Evolutionary conservation across 108 stramenopile genomes (phyloP).

Genomic region (Fistulifera pelliculosa): DNA sequence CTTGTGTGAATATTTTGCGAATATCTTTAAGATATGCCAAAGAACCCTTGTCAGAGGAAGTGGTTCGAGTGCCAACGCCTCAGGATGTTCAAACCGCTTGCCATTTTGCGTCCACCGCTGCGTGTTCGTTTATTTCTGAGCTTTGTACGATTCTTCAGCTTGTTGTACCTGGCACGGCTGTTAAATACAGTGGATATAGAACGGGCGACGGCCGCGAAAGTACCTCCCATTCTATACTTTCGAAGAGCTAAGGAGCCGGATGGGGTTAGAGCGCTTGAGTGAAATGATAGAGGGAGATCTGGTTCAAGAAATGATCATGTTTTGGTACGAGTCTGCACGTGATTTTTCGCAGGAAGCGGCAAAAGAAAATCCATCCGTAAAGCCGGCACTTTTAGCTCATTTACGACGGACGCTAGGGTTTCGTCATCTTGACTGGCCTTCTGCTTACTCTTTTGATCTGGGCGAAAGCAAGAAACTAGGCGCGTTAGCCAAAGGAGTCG

Average conservation of each 20-base stretch:
- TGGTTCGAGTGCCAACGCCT: not conserved
- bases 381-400: conserved; percentile 5
- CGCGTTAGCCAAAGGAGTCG: too few relatives aligned
- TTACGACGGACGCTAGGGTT: conserved; percentile 42
- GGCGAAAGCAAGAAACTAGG: too few relatives aligned
- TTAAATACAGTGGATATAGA: conserved; percentile 9
- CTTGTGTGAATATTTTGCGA: not conserved
- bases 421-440: conserved; percentile 42
- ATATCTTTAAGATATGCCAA: too few relatives aligned
- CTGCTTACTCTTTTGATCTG: conserved; percentile 17
- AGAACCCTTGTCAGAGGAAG: too few relatives aligned
- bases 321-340: conserved; percentile 35
- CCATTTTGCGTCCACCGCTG: conserved; percentile 34
- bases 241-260: conserved; percentile 21
- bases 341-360: conserved; percentile 10
- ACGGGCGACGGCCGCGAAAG: too few relatives aligned
- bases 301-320: conserved; percentile 31
- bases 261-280: conserved; percentile 37
- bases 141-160: conserved; percentile 50
- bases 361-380: too few relatives aligned
- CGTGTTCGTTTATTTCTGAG: conserved; percentile 50
- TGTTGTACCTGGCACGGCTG: conserved; percentile 36
- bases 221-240: conserved; percentile 6
- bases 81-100: conserved; percentile 33
- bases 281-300: conserved; percentile 40